Base-by-base conservation (phyloP, 495 filamentous ascomycete species). In the Venustampulla echinocandica region DNA sequence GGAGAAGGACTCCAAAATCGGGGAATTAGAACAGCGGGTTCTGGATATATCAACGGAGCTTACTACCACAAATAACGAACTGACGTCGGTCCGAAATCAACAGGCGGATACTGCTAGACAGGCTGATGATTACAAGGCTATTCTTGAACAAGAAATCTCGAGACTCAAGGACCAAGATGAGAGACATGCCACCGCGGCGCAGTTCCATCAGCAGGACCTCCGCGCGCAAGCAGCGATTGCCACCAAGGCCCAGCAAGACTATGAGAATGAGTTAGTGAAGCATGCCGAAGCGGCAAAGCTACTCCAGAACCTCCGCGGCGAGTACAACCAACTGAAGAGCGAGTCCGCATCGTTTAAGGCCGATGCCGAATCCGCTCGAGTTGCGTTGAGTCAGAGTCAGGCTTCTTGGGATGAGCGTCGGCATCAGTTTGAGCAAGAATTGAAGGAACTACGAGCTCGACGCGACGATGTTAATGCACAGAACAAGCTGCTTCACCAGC, bases 141-240 rank as follows among this genome's bases (percentile, higher is more conserved):
- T 70, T 10, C 71, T 87, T 4, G 81, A 90, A 56, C 64, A 76
- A 2, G 85, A 95, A 47, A 80, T 95, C 18, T 67, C 75, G n/a
- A 77, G 87, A 27, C 64, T 97, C 17, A 90, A 85, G 59, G 87
- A 93, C 43, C 85, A 95, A 48, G 82, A 81, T 52, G 85, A 93
- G 54, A 75, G 86, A 41, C 81, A 88, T 56, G 72, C 76, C 41
- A 81, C 81, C 15, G 75, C 85, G 19, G 79, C 83, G n/a, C 72
- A 80, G 44, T 85, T 82, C 62, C 84, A 92, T 59, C 85, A 90
- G 63, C 84, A 90, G 44, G 90, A 97, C 55, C 69, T 97, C 15
- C 87, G 90, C 42, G 84, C 85, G 1, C 93, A 99, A 64, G 89
- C 90, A 18, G 81, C 88, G 19, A 99, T 99, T 59, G 85, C 93